A percentile compares a stretch with the other conserved stretches of the same genome.
Evolutionary conservation across 257 asterid species (phyloP).

Genomic region (Jasminum sambac): DNA sequence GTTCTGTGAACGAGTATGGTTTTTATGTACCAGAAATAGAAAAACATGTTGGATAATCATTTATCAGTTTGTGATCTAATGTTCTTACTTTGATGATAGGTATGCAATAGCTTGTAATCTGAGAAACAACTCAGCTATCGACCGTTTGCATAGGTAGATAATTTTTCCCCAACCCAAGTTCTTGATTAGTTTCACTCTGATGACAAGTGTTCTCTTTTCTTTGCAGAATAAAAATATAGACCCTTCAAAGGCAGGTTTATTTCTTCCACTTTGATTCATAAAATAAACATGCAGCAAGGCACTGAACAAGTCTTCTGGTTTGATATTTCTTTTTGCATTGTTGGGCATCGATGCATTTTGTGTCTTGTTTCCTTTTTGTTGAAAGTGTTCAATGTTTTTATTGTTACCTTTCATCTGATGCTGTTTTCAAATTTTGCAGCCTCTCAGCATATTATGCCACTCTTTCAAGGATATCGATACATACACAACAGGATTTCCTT

Average conservation of each 20-base stretch:
- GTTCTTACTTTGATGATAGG: conserved; percentile 38
- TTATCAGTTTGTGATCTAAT: background rate
- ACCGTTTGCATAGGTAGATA: conserved; percentile 72
- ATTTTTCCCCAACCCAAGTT: conserved; percentile 4
- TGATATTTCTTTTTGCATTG: conserved; percentile 6
- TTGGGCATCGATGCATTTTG: conserved; percentile 8
- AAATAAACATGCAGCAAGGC: conserved; percentile 11
- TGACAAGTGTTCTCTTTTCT: conserved; percentile 21
- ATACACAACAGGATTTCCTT: conserved; percentile 89
- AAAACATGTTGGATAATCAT: background rate
- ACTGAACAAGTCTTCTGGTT: conserved; percentile 19
- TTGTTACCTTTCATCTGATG: conserved; percentile 13
- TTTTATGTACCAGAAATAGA: background rate
- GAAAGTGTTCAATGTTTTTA: background rate
- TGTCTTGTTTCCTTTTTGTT: conserved; percentile 11
- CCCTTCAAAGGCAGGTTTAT: conserved; percentile 73
- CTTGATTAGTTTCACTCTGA: conserved; percentile 8
- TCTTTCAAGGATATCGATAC: conserved; percentile 87
- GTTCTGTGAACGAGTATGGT: background rate
- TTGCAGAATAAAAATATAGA: conserved; percentile 82
- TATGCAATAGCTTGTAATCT: conserved; percentile 83
- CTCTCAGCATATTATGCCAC: conserved; percentile 82
- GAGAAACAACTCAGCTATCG: conserved; percentile 66
- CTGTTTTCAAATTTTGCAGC: conserved; percentile 47
- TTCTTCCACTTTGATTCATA: conserved; percentile 12